Evolutionary conservation across 805 yeast species (phyloP), one percentile per base, ranked within the genome.

Genomic region (Metschnikowia aberdeeniae): DNA sequence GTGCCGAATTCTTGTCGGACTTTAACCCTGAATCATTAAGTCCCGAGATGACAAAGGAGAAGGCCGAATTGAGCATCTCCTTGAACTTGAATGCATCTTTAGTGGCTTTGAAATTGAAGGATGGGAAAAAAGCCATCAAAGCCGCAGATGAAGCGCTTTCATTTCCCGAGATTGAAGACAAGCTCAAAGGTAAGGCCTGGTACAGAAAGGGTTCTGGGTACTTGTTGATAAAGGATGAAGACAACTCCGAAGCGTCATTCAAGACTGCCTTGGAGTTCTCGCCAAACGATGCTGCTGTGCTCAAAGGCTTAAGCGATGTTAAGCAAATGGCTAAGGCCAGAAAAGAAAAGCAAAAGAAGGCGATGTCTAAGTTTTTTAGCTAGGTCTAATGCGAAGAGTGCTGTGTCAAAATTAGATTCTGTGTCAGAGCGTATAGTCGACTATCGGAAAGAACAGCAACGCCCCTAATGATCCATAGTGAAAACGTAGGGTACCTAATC

Each of bases 161-260:
- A 42, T 76, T 75, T 22, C 84, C 78, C 31, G 66, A 64, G 2
- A 68, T 81, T 5, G 86, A 79, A 44, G 84, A 78, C 34, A 77
- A 81, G 50, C 81, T 89, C 19, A 78, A 77, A 61, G 88, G 95
- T 13, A 90, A 90, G 70, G 97, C 97, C 0, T 68, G 79, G 36
- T 90, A 82, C 71, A 82, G 98, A 63, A 82, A 92, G 63, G 97
- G 95, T 31, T 69, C 77, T 59, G 96, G 93, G 1, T 76, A 81
- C 57, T 64, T 79, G 48, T 65, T 76, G 7, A 68, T 74, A 19
- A 84, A 84, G 58, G 82, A 86, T 58, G 83, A 81, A 43, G 92
- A 84, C 27, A 76, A 72, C 46, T 95, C 96, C 0, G 68, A 84
- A 41, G 66, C 62, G 10, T 84, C 83, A 49, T 75, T 89, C 46